Conservation (phyloP, 495 filamentous ascomycete genomes). For the Aspergillus biplanus region DNA sequence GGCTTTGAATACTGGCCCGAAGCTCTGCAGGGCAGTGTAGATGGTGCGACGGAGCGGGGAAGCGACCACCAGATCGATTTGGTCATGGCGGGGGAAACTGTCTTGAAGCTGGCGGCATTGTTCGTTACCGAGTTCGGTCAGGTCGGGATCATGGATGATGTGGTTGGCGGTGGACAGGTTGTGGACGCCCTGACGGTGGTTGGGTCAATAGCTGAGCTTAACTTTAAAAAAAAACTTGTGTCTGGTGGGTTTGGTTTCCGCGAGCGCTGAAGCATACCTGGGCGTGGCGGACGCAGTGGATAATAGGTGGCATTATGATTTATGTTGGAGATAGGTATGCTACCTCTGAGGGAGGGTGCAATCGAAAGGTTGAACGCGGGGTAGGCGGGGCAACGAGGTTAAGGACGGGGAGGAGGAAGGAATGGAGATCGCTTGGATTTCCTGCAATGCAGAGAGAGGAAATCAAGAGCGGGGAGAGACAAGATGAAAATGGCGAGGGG, state of each 20-base stretch:
- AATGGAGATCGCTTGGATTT: neutral
- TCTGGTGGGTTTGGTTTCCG: slow-evolving; percentile 1
- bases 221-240: neutral
- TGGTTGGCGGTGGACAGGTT: slow-evolving; percentile 78
- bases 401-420: neutral
- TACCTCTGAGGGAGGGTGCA: no score
- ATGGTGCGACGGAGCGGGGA: slow-evolving; percentile 86
- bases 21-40: slow-evolving; percentile 75
- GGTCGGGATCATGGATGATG: slow-evolving; percentile 70
- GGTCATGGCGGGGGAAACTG: slow-evolving; percentile 64
- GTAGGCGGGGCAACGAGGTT: slow-evolving; percentile 17
- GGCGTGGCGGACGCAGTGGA: slow-evolving; percentile 58
- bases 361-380: slow-evolving; percentile 8
- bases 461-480: slow-evolving; percentile 4
- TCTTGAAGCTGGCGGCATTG: slow-evolving; percentile 71
- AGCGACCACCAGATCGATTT: slow-evolving; percentile 73
- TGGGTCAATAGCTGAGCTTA: neutral
- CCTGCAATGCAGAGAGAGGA: neutral
- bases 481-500: slow-evolving; percentile 2
- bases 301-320: slow-evolving; percentile 40
- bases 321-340: neutral
- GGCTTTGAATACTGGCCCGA: slow-evolving; percentile 56
- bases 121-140: slow-evolving; percentile 74
- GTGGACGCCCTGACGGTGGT: slow-evolving; percentile 67
- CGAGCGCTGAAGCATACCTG: slow-evolving; percentile 42